Evolutionary conservation across 1,284 basidiomycete species (phyloP).

Genomic region (Lentinula novae-zelandiae): DNA sequence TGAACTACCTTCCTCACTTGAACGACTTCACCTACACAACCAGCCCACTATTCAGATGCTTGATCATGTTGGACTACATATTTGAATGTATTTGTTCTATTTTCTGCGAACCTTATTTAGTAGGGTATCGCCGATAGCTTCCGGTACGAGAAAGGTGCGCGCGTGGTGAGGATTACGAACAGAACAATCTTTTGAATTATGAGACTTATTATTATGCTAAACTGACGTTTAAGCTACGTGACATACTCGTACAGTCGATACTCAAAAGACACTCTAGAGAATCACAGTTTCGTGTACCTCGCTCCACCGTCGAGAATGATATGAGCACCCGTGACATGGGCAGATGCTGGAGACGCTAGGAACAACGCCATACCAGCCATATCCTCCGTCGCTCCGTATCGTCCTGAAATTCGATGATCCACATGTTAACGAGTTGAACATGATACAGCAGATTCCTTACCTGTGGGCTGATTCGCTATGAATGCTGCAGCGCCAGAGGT

Average conservation of each 20-base stretch:
- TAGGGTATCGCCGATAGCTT: no score
- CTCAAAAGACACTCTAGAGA: neutral
- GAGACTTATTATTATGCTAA: no score
- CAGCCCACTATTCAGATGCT: no score
- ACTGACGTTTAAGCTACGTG: no score
- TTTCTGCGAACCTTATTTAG: no score
- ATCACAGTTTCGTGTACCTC: neutral
- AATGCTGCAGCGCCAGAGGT: conserved; percentile 53
- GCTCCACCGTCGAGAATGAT: conserved; percentile 70
- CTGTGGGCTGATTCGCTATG: conserved; percentile 53
- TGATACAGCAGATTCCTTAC: conserved; percentile 28
- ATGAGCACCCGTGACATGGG: conserved; percentile 73
- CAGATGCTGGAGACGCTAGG: conserved; percentile 66
- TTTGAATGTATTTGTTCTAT: no score
- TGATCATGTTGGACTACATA: no score
- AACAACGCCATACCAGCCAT: conserved; percentile 76
- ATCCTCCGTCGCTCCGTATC: conserved; percentile 66
- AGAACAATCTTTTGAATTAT: no score
- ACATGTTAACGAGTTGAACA: neutral
- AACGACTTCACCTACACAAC: no score
- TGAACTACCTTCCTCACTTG: neutral
- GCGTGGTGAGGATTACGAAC: no score
- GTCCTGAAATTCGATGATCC: conserved; percentile 36
- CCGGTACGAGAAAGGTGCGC: no score
- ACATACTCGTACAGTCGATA: no score